Percentiles rank a stretch among this genome's conserved stretches.
Conservation (phyloP, 768 basidiomycete genomes). For the Boletellus ananas region DNA sequence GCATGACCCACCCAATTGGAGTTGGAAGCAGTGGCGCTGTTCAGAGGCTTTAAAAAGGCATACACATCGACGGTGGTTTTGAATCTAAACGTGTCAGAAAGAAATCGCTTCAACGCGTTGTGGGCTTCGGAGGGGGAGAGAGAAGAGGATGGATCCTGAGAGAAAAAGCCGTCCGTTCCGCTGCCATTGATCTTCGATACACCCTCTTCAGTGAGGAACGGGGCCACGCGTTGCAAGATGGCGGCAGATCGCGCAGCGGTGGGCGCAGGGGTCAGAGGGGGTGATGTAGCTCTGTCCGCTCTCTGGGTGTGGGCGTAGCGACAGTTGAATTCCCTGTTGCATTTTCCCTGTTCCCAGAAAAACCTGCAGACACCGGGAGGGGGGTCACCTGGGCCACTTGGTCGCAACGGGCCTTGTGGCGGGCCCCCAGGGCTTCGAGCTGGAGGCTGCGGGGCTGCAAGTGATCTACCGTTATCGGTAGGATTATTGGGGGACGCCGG, state of each 20-base stretch:
- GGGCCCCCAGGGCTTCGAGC: too few relatives aligned
- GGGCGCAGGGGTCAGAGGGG: slow-evolving; percentile 8
- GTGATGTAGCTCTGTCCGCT: background rate
- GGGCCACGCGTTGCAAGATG: slow-evolving; percentile 30
- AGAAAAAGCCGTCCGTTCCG: slow-evolving; percentile 43
- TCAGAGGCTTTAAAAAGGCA: slow-evolving; percentile 37
- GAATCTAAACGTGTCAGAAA: slow-evolving; percentile 44
- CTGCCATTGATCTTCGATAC: slow-evolving; percentile 41
- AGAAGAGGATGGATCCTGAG: slow-evolving; percentile 24
- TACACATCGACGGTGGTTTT: slow-evolving; percentile 40
- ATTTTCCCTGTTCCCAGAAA: slow-evolving; percentile 47
- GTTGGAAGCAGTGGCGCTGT: slow-evolving; percentile 38
- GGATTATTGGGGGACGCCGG: background rate
- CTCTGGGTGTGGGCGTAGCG: slow-evolving; percentile 36
- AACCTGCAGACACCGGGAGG: slow-evolving; percentile 42
- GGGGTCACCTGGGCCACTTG: background rate
- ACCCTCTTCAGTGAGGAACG: slow-evolving; percentile 45
- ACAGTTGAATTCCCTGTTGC: slow-evolving; percentile 46
- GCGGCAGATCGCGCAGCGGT: slow-evolving; percentile 11
- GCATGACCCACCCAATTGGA: slow-evolving; percentile 38
- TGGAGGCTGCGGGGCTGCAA: too few relatives aligned
- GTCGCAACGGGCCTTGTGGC: too few relatives aligned
- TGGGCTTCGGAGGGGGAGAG: slow-evolving; percentile 49
- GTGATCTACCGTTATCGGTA: too few relatives aligned
- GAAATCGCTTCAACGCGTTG: slow-evolving; percentile 39